Conservation (phyloP, 1,284 basidiomycete genomes). For the Peniophora sp. region DNA sequence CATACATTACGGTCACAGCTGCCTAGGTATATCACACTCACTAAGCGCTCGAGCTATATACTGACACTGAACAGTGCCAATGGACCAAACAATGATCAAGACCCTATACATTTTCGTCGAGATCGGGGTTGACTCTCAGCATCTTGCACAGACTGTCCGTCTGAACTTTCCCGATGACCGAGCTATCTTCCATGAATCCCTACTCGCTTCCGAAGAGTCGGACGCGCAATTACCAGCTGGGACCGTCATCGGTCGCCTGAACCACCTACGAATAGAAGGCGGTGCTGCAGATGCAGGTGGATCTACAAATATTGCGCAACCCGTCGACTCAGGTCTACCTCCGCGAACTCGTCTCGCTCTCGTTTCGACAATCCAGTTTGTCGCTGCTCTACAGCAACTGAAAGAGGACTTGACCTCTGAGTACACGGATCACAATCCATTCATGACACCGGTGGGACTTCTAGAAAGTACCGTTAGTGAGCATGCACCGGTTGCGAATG, state of each 20-base stretch:
- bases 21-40: slow-evolving; percentile 61
- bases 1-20: slow-evolving; percentile 97
- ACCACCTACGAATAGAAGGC: slow-evolving; percentile 52
- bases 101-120: slow-evolving; percentile 99
- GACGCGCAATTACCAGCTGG: slow-evolving; percentile 45
- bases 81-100: slow-evolving; percentile 90
- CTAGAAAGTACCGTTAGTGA: slow-evolving; percentile 5
- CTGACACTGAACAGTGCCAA: slow-evolving; percentile 62
- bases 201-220: slow-evolving; percentile 47
- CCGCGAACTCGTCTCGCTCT: slow-evolving; percentile 70
- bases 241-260: slow-evolving; percentile 36
- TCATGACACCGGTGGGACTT: slow-evolving; percentile 8
- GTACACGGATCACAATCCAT: slow-evolving; percentile 12
- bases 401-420: slow-evolving; percentile 65
- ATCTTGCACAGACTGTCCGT: slow-evolving; percentile 79
- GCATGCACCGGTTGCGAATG: not conserved
- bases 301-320: not conserved
- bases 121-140: slow-evolving; percentile 84
- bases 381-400: slow-evolving; percentile 81
- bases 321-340: slow-evolving; percentile 1
- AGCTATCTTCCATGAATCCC: slow-evolving; percentile 47
- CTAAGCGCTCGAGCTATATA: slow-evolving; percentile 3
- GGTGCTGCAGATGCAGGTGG: slow-evolving; percentile 9
- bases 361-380: slow-evolving; percentile 95
- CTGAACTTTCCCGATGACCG: slow-evolving; percentile 84